Evolutionary conservation across 139 green algal species (phyloP), one percentile per base, ranked within the genome.

Genomic region (Chlamydomonas sp.): DNA sequence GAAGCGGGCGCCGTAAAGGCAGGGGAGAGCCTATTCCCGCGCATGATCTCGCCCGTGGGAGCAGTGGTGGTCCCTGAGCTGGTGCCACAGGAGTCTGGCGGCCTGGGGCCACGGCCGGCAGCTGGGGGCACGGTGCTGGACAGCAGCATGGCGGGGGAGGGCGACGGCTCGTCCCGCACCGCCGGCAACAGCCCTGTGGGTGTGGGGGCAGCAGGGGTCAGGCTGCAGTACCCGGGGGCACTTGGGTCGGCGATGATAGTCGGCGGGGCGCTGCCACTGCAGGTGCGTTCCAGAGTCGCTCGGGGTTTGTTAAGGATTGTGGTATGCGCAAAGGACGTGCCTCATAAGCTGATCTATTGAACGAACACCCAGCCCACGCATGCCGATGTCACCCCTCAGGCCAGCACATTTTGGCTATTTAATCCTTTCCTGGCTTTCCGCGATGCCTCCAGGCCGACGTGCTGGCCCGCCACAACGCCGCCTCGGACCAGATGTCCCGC

Each of bases 401-500:
- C 71, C 7, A 5, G 20, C 71, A 7, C 7, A 4, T 5, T 58
- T 57, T 9, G 16, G 69, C 17, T 4, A 73, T 4, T 15, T 10
- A 76, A 17, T 5, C 31, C 58, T 18, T 6, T 6, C 18, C 61
- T 17, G 8, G 61, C 68, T 4, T 12, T 8, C n/a, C 10, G 0
- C 15, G 58, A 8, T 16, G 8, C 64, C 63, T 14, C 31, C 31
- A 84, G 79, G 79, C 74, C 63, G 79, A 74, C n/a, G 74, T 31
- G 2, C 79, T 84, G 31, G 79, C 79, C 4, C 79, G 63, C 79
- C 79, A 84, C 79, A 84, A 62, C 78, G 78, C 78, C 62, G 78
- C 61, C 61, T 3, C 78, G 6, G 17, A 79, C 75, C 57, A 58
- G 9, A 5, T 8, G 7, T 6, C 9, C 57, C 57, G 20, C 57